Conservation (phyloP, 768 basidiomycete species). For the Termitomyces eurrhizus region DNA sequence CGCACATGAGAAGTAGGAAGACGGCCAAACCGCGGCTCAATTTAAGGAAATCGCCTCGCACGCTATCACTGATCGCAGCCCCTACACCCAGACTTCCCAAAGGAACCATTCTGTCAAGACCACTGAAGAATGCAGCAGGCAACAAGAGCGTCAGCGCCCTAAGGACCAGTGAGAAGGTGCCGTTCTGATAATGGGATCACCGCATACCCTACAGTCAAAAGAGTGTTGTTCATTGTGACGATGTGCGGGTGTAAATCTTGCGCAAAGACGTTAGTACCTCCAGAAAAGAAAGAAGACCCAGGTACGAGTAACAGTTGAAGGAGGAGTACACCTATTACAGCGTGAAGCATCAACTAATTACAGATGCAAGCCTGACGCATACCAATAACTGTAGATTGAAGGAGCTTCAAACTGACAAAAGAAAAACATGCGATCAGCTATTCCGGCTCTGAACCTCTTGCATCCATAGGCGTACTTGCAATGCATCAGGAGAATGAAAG, state of each 20-base stretch:
- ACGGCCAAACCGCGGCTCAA: conserved; percentile 65
- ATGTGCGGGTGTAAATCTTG: conserved; percentile 65
- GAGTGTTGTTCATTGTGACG: conserved; percentile 63
- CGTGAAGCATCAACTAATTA: background rate
- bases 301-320: conserved; percentile 70
- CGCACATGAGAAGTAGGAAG: conserved; percentile 56
- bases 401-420: conserved; percentile 45
- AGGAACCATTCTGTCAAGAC: conserved; percentile 35
- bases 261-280: conserved; percentile 59
- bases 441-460: background rate
- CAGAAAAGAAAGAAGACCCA: conserved; percentile 61
- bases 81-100: conserved; percentile 11
- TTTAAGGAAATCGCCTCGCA: conserved; percentile 45
- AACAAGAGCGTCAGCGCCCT: conserved; percentile 62
- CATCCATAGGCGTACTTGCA: conserved; percentile 39
- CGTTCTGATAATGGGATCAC: background rate
- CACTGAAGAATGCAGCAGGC: conserved; percentile 64
- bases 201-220: conserved; percentile 61
- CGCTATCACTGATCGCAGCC: conserved; percentile 35
- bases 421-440: background rate
- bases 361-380: conserved; percentile 2
- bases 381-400: conserved; percentile 70
- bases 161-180: background rate
- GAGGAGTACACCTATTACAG: conserved; percentile 52
- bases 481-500: conserved; percentile 39